Percentiles rank a stretch among this genome's conserved stretches.
Evolutionary conservation across 2,329 filamentous ascomycete genomes (phyloP).

Genomic region (Trichoderma arundinaceum): DNA sequence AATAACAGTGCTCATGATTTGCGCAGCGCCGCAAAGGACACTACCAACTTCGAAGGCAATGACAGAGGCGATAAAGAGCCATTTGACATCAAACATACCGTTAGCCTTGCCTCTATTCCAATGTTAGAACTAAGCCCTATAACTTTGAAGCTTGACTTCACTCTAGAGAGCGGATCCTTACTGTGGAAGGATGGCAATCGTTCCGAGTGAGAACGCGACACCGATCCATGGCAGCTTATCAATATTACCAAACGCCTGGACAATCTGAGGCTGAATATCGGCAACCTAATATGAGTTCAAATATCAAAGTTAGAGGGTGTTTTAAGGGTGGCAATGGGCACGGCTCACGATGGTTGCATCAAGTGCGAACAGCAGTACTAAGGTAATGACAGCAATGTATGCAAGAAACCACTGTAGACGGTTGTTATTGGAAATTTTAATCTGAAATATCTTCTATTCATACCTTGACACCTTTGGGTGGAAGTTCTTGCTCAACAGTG

Average conservation of each 20-base stretch:
- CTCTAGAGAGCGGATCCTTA: neutral
- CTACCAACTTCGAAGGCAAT: slow-evolving; percentile 38
- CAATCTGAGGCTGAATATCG: slow-evolving; percentile 34
- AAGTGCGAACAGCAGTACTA: slow-evolving; percentile 29
- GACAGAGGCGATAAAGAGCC: slow-evolving; percentile 39
- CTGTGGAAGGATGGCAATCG: neutral
- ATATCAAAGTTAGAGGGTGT: too few relatives aligned
- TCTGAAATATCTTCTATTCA: neutral
- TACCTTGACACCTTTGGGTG: neutral
- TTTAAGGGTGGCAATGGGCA: neutral
- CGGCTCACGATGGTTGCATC: slow-evolving; percentile 35
- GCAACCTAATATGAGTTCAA: slow-evolving; percentile 13
- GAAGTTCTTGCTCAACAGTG: neutral
- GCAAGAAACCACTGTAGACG: slow-evolving; percentile 20
- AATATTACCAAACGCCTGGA: slow-evolving; percentile 28
- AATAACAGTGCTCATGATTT: slow-evolving; percentile 51
- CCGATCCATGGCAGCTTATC: slow-evolving; percentile 34
- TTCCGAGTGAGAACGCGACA: slow-evolving; percentile 26
- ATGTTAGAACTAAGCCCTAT: neutral
- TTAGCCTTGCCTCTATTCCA: neutral
- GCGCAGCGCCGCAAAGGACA: slow-evolving; percentile 49
- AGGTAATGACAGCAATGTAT: slow-evolving; percentile 9
- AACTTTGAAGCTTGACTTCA: neutral
- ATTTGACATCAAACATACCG: slow-evolving; percentile 50
- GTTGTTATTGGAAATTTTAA: neutral